Evolutionary conservation across 768 basidiomycete genomes (phyloP).

Genomic region (Floccularia luteovirens): DNA sequence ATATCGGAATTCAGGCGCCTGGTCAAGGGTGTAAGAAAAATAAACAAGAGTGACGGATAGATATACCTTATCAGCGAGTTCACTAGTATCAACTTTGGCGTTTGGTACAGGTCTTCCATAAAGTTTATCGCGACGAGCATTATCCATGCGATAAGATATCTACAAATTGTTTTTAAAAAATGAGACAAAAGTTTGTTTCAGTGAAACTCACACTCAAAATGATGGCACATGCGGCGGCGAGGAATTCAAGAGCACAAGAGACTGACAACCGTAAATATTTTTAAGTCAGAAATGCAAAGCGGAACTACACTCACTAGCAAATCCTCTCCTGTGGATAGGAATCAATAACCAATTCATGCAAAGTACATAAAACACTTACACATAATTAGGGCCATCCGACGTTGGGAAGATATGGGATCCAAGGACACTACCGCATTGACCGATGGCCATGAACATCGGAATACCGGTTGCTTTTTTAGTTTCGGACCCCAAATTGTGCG

Average conservation of each 20-base stretch:
- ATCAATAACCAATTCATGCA: neutral
- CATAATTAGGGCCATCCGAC: slow-evolving; percentile 56
- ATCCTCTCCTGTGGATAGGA: slow-evolving; percentile 40
- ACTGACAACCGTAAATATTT: slow-evolving; percentile 17
- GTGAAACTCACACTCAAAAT: slow-evolving; percentile 37
- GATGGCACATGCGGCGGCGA: slow-evolving; percentile 45
- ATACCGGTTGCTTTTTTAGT: slow-evolving; percentile 72
- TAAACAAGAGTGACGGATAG: neutral
- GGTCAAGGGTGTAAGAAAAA: neutral
- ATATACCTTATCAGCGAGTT: slow-evolving; percentile 59
- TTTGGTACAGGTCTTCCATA: slow-evolving; percentile 43
- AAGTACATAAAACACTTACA: slow-evolving; percentile 29
- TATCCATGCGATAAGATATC: slow-evolving; percentile 60
- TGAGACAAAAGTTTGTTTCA: neutral
- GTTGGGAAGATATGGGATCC: slow-evolving; percentile 69
- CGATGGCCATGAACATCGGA: slow-evolving; percentile 75
- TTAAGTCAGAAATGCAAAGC: slow-evolving; percentile 4
- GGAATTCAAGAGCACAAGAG: slow-evolving; percentile 43
- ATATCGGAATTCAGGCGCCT: slow-evolving; percentile 63
- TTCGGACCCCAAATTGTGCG: slow-evolving; percentile 74
- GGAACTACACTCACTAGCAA: slow-evolving; percentile 31
- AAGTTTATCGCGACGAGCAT: slow-evolving; percentile 40
- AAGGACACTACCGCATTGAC: slow-evolving; percentile 70
- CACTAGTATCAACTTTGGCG: slow-evolving; percentile 50
- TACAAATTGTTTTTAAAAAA: slow-evolving; percentile 15